Conservation (phyloP, 2,329 filamentous ascomycete species). For the Alternaria gansuensis region DNA sequence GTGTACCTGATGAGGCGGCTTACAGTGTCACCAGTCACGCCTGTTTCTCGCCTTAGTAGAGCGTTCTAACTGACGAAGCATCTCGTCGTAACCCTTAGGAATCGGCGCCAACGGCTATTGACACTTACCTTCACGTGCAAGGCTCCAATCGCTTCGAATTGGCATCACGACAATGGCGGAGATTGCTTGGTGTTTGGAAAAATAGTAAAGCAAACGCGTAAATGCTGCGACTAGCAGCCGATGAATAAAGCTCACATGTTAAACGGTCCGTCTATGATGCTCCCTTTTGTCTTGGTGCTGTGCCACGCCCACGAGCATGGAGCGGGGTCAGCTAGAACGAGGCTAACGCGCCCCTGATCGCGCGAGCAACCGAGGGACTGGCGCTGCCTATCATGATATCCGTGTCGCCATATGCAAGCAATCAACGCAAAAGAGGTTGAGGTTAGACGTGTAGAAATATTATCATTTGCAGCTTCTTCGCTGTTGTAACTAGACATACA, state of each 20-base stretch:
- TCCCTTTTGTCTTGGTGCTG: conserved; percentile 4
- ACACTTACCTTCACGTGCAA: conserved; percentile 51
- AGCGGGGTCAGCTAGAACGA: conserved; percentile 7
- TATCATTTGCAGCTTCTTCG: neutral
- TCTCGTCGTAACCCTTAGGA: neutral
- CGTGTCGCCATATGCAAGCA: neutral
- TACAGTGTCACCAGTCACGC: conserved; percentile 64
- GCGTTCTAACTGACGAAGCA: neutral
- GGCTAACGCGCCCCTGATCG: conserved; percentile 4
- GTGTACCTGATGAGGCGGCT: conserved; percentile 67
- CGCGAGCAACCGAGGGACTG: conserved; percentile 12
- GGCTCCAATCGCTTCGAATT: conserved; percentile 50
- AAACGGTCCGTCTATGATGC: conserved; percentile 7
- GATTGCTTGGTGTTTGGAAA: neutral
- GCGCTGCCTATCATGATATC: neutral
- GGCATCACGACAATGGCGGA: conserved; percentile 41
- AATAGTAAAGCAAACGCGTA: neutral
- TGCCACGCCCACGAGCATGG: conserved; percentile 1
- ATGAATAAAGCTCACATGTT: conserved; percentile 1
- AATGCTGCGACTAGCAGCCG: conserved; percentile 1
- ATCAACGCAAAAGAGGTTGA: neutral
- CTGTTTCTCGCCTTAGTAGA: conserved; percentile 26
- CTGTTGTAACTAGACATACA: conserved; percentile 7
- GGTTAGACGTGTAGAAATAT: neutral
- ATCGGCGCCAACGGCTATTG: neutral